phyloP scores from a whole-genome alignment of 176 grass and related monocot species.

The Sorghum bicolor region Sorghum_bicolor_NCBIv3 NC_012870.2:18068501-18069000 shows the following conservation, averaged over 20 bases:
- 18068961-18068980: not conserved
- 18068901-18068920: conserved; percentile 74
- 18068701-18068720: not conserved
- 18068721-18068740: not conserved
- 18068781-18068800: no score
- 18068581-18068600: conserved; percentile 5
- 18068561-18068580: conserved; percentile 92
- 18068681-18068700: no score
- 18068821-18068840: not conserved
- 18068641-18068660: not conserved
- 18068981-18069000: not conserved
- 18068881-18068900: conserved; percentile 77
- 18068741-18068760: no score
- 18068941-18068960: conserved; percentile 89
- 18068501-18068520: no score
- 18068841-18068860: not conserved
- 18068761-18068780: no score
- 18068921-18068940: conserved; percentile 56
- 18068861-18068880: conserved; percentile 37
- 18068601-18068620: not conserved
- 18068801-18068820: not conserved
- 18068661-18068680: no score
- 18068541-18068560: no score
- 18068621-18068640: not conserved
- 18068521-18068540: no score